Percentiles rank a stretch among this genome's conserved stretches.
Evolutionary conservation across 2,329 filamentous ascomycete species (phyloP).

Genomic region (Aspergillus hortae): DNA sequence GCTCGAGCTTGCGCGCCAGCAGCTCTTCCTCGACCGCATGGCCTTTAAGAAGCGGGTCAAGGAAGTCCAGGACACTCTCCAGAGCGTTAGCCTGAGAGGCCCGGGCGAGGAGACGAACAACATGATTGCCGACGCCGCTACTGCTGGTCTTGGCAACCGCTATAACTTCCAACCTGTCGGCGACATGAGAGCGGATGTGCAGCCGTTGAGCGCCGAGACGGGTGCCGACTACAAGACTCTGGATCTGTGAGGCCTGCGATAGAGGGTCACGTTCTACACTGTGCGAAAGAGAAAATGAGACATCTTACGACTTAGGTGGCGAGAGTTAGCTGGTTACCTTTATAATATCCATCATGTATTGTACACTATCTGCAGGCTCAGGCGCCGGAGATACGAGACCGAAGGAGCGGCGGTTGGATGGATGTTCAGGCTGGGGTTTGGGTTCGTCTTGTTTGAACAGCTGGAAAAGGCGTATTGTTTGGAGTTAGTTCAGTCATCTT

Average conservation of each 20-base stretch:
- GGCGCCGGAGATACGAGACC: constrained; percentile 1
- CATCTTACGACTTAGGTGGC: background rate
- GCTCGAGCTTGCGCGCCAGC: constrained; percentile 84
- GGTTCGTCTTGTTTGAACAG: constrained; percentile 5
- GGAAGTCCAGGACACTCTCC: constrained; percentile 72
- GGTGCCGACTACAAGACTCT: constrained; percentile 41
- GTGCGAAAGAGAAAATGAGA: constrained; percentile 15
- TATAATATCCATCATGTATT: constrained; percentile 20
- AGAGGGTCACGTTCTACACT: constrained; percentile 9
- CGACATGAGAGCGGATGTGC: constrained; percentile 28
- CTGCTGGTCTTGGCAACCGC: constrained; percentile 35
- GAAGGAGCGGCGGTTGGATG: constrained; percentile 2
- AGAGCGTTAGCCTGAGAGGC: constrained; percentile 40
- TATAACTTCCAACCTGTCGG: constrained; percentile 40
- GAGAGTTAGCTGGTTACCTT: constrained; percentile 2
- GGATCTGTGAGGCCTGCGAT: constrained; percentile 32
- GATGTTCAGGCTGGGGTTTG: constrained; percentile 16
- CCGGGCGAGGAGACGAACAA: constrained; percentile 39
- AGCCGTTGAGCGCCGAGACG: constrained; percentile 39
- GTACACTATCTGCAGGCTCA: constrained; percentile 18
- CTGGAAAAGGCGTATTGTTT: constrained; percentile 29
- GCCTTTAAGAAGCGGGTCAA: constrained; percentile 84
- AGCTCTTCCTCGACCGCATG: constrained; percentile 88
- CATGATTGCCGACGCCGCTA: constrained; percentile 33
- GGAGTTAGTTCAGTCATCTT: constrained; percentile 10